phyloP scores from a whole-genome alignment of 2,329 filamentous ascomycete species.

The Colletotrichum tabaci region DNA sequence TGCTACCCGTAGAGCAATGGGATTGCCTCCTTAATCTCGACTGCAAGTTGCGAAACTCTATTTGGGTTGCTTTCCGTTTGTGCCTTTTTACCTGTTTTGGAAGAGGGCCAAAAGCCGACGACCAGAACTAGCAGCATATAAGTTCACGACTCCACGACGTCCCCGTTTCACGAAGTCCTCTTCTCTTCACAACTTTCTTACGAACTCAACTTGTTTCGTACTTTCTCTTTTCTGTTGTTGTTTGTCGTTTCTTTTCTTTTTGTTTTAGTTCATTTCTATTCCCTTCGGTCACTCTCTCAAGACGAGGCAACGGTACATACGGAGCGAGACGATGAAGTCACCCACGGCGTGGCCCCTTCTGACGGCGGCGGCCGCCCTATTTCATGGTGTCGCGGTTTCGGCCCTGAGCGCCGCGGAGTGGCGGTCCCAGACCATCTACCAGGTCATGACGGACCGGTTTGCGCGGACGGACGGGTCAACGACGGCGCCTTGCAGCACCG shows the following conservation, averaged over 20 bases:
- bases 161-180: constrained; percentile 14
- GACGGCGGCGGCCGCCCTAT: constrained; percentile 17
- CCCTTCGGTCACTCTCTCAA: constrained; percentile 31
- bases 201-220: constrained; percentile 24
- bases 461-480: constrained; percentile 63
- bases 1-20: background rate
- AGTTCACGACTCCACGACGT: constrained; percentile 22
- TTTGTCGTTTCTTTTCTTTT: background rate
- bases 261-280: constrained; percentile 24
- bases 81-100: constrained; percentile 7
- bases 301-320: background rate
- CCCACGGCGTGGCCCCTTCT: constrained; percentile 4
- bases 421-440: constrained; percentile 71
- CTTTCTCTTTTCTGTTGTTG: constrained; percentile 32
- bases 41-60: constrained; percentile 19
- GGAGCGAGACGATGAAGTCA: constrained; percentile 24
- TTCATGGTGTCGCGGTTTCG: constrained; percentile 14
- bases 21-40: constrained; percentile 13
- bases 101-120: background rate
- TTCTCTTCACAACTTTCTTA: background rate
- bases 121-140: constrained; percentile 16
- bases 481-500: constrained; percentile 59
- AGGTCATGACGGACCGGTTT: constrained; percentile 71
- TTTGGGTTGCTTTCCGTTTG: background rate
- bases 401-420: constrained; percentile 54